Evolutionary conservation across 805 yeast genomes (phyloP), one percentile per base, ranked within the genome.

Genomic region (Candida lessepsii): DNA sequence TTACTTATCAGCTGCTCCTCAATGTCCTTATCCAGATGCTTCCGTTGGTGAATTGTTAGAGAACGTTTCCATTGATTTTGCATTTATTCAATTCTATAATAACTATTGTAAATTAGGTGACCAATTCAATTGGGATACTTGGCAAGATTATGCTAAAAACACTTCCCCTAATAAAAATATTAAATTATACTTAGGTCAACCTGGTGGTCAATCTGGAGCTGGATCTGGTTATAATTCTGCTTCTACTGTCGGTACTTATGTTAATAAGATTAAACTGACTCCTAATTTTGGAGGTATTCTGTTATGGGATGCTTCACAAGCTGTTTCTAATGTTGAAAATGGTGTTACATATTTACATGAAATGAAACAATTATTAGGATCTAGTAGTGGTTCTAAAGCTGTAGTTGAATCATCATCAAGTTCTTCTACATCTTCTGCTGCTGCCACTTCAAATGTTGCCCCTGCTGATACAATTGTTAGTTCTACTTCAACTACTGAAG

Each of bases 241-340:
- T 13, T 39, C 40, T 15, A 46, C 47, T n/a, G 56, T 64, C 23
- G 34, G 47, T 36, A n/a, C 43, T 13, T 47, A 50, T 29, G 37
- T 54, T 27, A 38, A 51, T 16, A 32, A 46, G 14, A 52, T 59
- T 19, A 46, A 43, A 38, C 38, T 46, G 17, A 48, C 49, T 29
- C 40, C 54, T 9, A 49, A 53, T 45, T 76, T 89, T 50, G 83
- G 83, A 16, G 85, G 89, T 24, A 76, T 90, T 54, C 78, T 83
- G 74, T 65, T 89, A 45, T 90, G 98, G 97, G 96, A 88, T 50
- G 86, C 88, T 11, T 70, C 83, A 8, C 78, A 78, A 48, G 76
- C 76, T 14, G 54, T 50, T 49, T 43, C 48, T 10, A 60, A 60
- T 40, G 48, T 46, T 18, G 50, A 52, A 13, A 35, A 44, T 31